Evolutionary conservation across 106 monocot genomes (phyloP).

Genomic region (Platanthera guangdongensis): DNA sequence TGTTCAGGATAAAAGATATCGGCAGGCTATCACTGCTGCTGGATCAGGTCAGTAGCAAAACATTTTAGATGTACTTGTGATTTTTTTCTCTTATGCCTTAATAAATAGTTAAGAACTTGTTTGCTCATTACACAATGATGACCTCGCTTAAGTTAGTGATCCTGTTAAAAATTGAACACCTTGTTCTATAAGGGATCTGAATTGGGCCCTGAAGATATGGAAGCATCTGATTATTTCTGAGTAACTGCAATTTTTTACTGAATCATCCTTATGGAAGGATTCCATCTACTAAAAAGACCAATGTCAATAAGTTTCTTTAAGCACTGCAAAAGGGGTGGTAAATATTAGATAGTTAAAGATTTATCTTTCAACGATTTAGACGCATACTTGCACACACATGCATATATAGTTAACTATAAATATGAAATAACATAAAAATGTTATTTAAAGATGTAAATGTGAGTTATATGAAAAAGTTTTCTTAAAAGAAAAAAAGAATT

Average conservation of each 20-base stretch:
- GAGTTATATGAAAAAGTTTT: neutral
- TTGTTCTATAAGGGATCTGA: neutral
- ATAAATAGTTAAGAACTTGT: neutral
- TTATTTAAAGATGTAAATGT: neutral
- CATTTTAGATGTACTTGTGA: neutral
- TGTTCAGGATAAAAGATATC: conserved; percentile 94
- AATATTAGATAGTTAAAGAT: neutral
- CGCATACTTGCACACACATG: neutral
- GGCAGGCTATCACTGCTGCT: conserved; percentile 91
- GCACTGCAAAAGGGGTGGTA: neutral
- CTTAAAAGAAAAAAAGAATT: neutral
- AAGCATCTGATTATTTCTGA: neutral
- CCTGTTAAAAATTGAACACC: neutral
- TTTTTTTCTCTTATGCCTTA: neutral
- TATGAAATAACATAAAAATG: neutral
- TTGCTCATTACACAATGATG: neutral
- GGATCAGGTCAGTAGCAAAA: conserved; percentile 57
- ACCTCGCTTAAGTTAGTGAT: neutral
- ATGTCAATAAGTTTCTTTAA: neutral
- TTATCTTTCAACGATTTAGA: neutral
- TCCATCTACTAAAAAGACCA: neutral
- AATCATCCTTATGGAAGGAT: neutral
- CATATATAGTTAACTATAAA: neutral
- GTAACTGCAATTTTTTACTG: neutral
- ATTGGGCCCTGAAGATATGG: neutral